phyloP scores from a whole-genome alignment of 495 filamentous ascomycete species.

The Neurospora africana region DNA sequence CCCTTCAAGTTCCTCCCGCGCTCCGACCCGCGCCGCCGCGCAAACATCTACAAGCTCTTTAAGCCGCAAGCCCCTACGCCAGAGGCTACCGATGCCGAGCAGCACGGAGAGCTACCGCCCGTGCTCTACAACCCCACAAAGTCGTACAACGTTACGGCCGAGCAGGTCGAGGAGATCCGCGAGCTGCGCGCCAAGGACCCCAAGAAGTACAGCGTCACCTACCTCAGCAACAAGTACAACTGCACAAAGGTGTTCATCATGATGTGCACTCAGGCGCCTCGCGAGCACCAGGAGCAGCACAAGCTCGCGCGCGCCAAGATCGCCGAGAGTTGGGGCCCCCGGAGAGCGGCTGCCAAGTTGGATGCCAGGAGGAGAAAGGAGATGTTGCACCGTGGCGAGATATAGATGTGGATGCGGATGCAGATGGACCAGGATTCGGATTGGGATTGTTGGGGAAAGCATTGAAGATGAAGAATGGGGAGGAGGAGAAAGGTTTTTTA shows the following conservation, averaged over 20 bases:
- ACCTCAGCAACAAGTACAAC: constrained; percentile 62
- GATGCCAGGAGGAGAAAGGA: constrained; percentile 60
- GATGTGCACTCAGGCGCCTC: constrained; percentile 34
- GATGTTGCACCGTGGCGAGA: constrained; percentile 41
- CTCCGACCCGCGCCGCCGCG: constrained; percentile 56
- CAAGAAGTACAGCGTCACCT: constrained; percentile 56
- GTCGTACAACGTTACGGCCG: constrained; percentile 59
- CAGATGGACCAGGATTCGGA: background rate
- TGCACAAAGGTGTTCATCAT: constrained; percentile 68
- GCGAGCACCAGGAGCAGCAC: constrained; percentile 29
- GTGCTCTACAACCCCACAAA: background rate
- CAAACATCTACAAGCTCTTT: constrained; percentile 30
- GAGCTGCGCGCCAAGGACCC: constrained; percentile 57
- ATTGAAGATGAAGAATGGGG: background rate
- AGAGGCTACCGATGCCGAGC: background rate
- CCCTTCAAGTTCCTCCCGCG: constrained; percentile 81
- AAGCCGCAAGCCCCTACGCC: constrained; percentile 4
- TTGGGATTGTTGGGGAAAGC: background rate
- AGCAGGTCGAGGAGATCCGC: constrained; percentile 73
- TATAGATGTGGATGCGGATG: constrained; percentile 29
- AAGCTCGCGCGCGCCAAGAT: constrained; percentile 40
- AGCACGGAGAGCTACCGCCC: constrained; percentile 3
- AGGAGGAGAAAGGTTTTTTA: background rate
- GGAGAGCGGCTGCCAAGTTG: constrained; percentile 59
- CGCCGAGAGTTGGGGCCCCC: constrained; percentile 63